phyloP scores from a whole-genome alignment of 2,329 filamentous ascomycete genomes.

The Fusarium burgessii region DNA sequence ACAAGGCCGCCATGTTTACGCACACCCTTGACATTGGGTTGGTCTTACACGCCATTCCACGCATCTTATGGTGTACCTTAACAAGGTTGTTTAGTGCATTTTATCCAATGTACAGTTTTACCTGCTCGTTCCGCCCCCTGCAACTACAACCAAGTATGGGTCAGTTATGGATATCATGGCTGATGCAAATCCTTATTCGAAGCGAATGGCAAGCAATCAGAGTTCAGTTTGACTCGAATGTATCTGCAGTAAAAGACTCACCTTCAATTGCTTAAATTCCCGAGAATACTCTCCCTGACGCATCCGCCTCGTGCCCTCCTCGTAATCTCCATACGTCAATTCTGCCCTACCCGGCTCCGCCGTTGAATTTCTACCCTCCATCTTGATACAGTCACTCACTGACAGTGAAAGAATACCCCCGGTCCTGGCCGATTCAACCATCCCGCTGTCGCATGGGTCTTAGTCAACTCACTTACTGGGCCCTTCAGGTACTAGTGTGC shows the following conservation, averaged over 20 bases:
- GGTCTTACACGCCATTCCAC: conserved; percentile 18
- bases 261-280: conserved; percentile 18
- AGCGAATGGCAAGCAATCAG: conserved; percentile 4
- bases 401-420: conserved; percentile 21
- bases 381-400: conserved; percentile 20
- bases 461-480: conserved; percentile 14
- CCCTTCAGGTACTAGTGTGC: conserved; percentile 30
- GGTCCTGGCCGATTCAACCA: conserved; percentile 40
- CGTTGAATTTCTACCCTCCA: conserved; percentile 20
- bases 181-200: conserved; percentile 22
- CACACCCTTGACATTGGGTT: conserved; percentile 8
- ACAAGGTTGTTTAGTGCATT: conserved; percentile 6
- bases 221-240: background rate
- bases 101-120: conserved; percentile 5
- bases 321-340: conserved; percentile 42
- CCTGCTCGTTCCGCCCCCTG: conserved; percentile 4
- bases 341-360: conserved; percentile 42
- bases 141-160: conserved; percentile 1
- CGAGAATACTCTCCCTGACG: conserved; percentile 3
- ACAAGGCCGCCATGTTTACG: conserved; percentile 9
- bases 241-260: conserved; percentile 13
- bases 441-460: conserved; percentile 43
- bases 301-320: conserved; percentile 37
- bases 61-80: conserved; percentile 5
- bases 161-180: conserved; percentile 6